Conservation (phyloP, 176 grass and related monocot species). For the Oryza australiensis region DNA sequence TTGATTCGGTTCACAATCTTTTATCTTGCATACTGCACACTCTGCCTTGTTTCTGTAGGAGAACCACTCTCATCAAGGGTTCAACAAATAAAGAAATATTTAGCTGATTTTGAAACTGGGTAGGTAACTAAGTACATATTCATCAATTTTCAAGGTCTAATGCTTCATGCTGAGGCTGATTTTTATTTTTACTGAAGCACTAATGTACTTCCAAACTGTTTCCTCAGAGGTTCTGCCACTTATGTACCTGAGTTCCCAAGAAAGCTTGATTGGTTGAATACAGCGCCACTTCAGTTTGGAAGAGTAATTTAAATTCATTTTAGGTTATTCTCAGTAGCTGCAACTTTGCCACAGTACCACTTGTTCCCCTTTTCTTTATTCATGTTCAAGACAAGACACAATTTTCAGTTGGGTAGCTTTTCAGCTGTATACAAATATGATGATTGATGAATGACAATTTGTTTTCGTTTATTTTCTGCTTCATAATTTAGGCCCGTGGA, state of each 20-base stretch:
- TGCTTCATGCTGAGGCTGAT: neutral
- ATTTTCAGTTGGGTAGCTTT: neutral
- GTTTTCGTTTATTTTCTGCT: slow-evolving; percentile 16
- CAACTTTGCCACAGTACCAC: slow-evolving; percentile 19
- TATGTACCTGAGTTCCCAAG: slow-evolving; percentile 88
- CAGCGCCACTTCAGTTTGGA: slow-evolving; percentile 87
- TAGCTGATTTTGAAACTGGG: slow-evolving; percentile 86
- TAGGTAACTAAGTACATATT: slow-evolving; percentile 45
- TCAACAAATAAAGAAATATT: slow-evolving; percentile 86
- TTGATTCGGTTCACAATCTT: neutral
- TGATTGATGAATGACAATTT: slow-evolving; percentile 3
- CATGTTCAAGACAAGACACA: neutral
- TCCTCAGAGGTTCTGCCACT: slow-evolving; percentile 63
- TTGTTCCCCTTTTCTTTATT: slow-evolving; percentile 6
- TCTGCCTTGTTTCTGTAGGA: slow-evolving; percentile 52
- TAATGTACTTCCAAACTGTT: slow-evolving; percentile 38
- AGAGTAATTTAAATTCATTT: slow-evolving; percentile 76
- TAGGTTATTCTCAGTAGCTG: slow-evolving; percentile 50
- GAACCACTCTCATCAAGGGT: slow-evolving; percentile 68
- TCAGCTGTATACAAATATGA: neutral
- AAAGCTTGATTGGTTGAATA: slow-evolving; percentile 95
- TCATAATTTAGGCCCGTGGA: slow-evolving; percentile 13
- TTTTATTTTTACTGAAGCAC: slow-evolving; percentile 23
- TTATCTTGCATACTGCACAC: slow-evolving; percentile 32
- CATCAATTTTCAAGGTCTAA: slow-evolving; percentile 29